phyloP scores from a whole-genome alignment of 495 filamentous ascomycete genomes.

The Opeltia flavorubescens region DNA sequence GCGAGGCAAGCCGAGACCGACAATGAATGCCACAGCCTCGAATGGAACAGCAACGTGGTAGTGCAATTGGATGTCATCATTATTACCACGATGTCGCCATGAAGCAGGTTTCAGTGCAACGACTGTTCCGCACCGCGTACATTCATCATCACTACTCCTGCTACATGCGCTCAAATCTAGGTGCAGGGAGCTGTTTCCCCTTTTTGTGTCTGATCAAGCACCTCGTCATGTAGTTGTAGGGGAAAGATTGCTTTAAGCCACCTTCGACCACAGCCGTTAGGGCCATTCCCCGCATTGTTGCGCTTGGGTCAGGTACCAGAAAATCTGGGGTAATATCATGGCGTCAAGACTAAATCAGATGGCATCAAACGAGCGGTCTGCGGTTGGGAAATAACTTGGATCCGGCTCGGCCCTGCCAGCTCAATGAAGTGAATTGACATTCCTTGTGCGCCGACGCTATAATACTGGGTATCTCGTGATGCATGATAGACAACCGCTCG shows the following conservation, averaged over 20 bases:
- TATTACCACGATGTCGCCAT: too few species aligned
- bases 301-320: neutral
- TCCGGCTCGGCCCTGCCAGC: neutral
- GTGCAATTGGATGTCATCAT: neutral
- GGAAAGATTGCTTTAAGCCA: neutral
- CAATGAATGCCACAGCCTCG: neutral
- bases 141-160: too few species aligned
- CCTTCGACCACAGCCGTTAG: neutral
- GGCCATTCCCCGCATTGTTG: neutral
- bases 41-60: neutral
- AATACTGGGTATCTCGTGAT: too few species aligned
- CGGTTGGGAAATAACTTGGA: neutral
- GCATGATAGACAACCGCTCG: neutral
- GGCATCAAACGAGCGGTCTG: constrained; percentile 1
- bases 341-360: neutral
- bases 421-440: neutral
- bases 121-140: too few species aligned
- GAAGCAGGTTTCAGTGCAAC: too few species aligned
- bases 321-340: neutral
- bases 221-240: too few species aligned
- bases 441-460: neutral
- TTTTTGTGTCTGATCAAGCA: too few species aligned
- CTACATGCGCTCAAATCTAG: too few species aligned
- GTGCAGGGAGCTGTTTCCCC: too few species aligned
- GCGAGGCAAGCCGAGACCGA: neutral